Evolutionary conservation across 1,284 basidiomycete species (phyloP).

Genomic region (Trichosporon asahii): DNA sequence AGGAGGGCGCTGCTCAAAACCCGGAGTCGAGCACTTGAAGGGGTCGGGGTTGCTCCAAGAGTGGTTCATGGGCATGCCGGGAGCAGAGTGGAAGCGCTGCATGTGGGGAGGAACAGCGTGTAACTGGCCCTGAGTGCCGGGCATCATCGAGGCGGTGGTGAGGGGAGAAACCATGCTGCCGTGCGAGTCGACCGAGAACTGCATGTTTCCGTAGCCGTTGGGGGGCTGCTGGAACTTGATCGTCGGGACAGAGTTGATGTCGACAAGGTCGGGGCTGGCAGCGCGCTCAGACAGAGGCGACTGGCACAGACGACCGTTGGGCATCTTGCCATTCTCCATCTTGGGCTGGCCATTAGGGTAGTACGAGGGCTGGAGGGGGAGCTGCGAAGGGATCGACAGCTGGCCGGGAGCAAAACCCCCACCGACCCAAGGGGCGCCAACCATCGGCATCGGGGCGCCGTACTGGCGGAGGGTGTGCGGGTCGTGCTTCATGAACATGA

Average conservation of each 20-base stretch:
- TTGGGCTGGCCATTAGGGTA: constrained; percentile 12
- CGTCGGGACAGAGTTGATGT: constrained; percentile 33
- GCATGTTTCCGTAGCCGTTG: constrained; percentile 20
- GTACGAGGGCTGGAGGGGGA: constrained; percentile 26
- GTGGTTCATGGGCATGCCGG: constrained; percentile 32
- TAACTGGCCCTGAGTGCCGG: constrained; percentile 23
- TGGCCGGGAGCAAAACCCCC: constrained; percentile 35
- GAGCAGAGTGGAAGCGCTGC: constrained; percentile 44
- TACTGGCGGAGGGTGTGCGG: constrained; percentile 5
- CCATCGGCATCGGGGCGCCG: constrained; percentile 8
- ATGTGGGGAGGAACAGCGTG: constrained; percentile 42
- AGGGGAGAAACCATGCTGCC: constrained; percentile 15
- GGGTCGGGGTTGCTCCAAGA: constrained; percentile 27
- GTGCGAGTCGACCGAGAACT: constrained; percentile 27
- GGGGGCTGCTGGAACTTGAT: constrained; percentile 31
- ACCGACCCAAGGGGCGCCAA: constrained; percentile 24
- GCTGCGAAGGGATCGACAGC: constrained; percentile 26
- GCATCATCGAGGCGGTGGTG: constrained; percentile 13
- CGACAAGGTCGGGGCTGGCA: constrained; percentile 29
- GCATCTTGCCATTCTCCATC: constrained; percentile 11
- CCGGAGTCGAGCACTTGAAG: constrained; percentile 19
- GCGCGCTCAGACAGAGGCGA: constrained; percentile 19
- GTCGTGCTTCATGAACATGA: constrained; percentile 24
- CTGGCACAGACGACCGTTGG: constrained; percentile 12
- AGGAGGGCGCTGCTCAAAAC: constrained; percentile 12